Conservation (phyloP, 2,329 filamentous ascomycete species). For the Curvularia spicifera region DNA sequence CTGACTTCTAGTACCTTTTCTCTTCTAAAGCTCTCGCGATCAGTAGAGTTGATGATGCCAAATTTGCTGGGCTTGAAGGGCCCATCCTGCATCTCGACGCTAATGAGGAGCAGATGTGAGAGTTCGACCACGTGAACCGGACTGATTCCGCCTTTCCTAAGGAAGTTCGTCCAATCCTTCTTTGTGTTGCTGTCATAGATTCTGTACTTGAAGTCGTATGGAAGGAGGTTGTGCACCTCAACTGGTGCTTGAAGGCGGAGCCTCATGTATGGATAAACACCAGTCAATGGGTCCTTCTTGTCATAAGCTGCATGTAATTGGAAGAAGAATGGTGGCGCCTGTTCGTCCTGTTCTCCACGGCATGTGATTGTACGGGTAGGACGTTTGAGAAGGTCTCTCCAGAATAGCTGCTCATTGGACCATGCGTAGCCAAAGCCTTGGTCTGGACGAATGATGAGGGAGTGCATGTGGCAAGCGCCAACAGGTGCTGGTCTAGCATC, state of each 20-base stretch:
- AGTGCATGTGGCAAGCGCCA: constrained; percentile 89
- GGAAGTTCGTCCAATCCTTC: constrained; percentile 98
- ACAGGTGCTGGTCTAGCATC: constrained; percentile 90
- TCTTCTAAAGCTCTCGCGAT: constrained; percentile 84
- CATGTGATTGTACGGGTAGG: constrained; percentile 89
- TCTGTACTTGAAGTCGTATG: constrained; percentile 98
- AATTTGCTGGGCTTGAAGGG: constrained; percentile 95
- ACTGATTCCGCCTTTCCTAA: constrained; percentile 94
- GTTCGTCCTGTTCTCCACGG: constrained; percentile 80
- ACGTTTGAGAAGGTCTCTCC: constrained; percentile 85
- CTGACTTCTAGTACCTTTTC: constrained; percentile 82
- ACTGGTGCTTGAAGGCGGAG: constrained; percentile 90
- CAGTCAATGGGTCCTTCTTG: constrained; percentile 80
- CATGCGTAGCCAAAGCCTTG: constrained; percentile 96
- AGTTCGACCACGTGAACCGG: constrained; percentile 97
- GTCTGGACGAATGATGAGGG: constrained; percentile 84
- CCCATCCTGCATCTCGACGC: constrained; percentile 95
- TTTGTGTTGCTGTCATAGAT: constrained; percentile 99
- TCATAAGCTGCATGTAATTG: constrained; percentile 89
- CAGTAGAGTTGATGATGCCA: constrained; percentile 91
- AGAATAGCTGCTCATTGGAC: constrained; percentile 89
- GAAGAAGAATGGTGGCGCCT: constrained; percentile 87
- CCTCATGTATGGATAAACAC: constrained; percentile 91
- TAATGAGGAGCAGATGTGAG: constrained; percentile 89
- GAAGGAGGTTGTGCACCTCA: constrained; percentile 90